Conservation (phyloP, 768 basidiomycete species). For the Candolleomyces efflorescens region DNA sequence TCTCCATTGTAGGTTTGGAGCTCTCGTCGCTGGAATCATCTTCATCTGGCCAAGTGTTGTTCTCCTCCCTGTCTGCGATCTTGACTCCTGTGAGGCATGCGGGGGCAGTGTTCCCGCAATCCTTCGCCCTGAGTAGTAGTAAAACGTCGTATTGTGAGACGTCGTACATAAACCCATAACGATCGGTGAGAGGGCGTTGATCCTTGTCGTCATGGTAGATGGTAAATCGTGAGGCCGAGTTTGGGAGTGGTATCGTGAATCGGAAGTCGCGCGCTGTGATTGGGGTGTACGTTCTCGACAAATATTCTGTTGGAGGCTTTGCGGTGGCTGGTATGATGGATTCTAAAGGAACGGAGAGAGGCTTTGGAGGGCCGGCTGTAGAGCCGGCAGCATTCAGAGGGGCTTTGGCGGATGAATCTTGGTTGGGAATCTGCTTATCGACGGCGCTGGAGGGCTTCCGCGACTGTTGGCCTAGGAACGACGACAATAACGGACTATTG, state of each 20-base stretch:
- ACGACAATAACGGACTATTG: slow-evolving; percentile 57
- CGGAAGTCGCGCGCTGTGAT: slow-evolving; percentile 72
- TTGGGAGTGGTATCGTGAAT: slow-evolving; percentile 59
- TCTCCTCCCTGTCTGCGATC: slow-evolving; percentile 79
- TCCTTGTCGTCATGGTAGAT: slow-evolving; percentile 47
- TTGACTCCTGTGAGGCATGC: slow-evolving; percentile 85
- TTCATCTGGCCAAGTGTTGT: slow-evolving; percentile 72
- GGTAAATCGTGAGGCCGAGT: slow-evolving; percentile 52
- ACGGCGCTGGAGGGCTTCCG: slow-evolving; percentile 31
- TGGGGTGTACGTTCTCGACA: slow-evolving; percentile 69
- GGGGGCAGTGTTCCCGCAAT: slow-evolving; percentile 72
- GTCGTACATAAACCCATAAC: slow-evolving; percentile 90
- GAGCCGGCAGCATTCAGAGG: not conserved
- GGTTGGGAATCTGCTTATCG: slow-evolving; percentile 14
- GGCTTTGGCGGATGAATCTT: not conserved
- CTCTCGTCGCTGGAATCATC: slow-evolving; percentile 38
- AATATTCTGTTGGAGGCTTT: slow-evolving; percentile 82
- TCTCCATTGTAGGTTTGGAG: slow-evolving; percentile 33
- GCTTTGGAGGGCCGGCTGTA: slow-evolving; percentile 21
- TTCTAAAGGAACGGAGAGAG: slow-evolving; percentile 63
- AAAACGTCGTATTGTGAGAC: slow-evolving; percentile 77
- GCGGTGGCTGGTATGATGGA: slow-evolving; percentile 77
- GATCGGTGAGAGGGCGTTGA: slow-evolving; percentile 69
- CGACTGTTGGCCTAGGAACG: slow-evolving; percentile 50
- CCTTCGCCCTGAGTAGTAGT: slow-evolving; percentile 66